A percentile compares a stretch with the other conserved stretches of the same genome.
Evolutionary conservation across 305 asterid species (phyloP).

Genomic region (Andrographis paniculata): DNA sequence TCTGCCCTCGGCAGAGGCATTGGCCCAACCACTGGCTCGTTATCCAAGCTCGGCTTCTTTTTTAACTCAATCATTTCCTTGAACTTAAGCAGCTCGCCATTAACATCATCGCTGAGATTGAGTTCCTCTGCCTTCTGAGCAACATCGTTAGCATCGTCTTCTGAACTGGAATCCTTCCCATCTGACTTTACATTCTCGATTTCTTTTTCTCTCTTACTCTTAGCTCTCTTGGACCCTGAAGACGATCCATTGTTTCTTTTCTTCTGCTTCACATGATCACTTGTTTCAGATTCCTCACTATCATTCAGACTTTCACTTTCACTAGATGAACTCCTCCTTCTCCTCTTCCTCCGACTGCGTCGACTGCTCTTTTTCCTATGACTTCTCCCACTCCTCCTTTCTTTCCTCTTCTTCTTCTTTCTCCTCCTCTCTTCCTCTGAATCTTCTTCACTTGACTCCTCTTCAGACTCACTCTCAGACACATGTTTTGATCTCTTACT

Average conservation of each 20-base stretch:
- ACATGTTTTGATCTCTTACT: conserved; percentile 33
- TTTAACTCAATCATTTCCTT: conserved; percentile 62
- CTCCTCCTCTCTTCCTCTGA: conserved; percentile 41
- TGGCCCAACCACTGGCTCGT: conserved; percentile 75
- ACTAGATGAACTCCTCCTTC: conserved; percentile 33
- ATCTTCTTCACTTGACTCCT: conserved; percentile 25
- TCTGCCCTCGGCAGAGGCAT: conserved; percentile 97
- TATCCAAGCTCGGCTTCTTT: conserved; percentile 47
- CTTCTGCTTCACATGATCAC: conserved; percentile 30
- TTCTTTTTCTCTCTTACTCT: conserved; percentile 36
- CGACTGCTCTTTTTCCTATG: conserved; percentile 35
- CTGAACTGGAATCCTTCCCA: conserved; percentile 29
- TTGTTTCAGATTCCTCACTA: conserved; percentile 42
- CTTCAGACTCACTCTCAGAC: conserved; percentile 25
- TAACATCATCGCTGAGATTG: conserved; percentile 25
- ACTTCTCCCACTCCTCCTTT: conserved; percentile 22
- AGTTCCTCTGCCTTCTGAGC: conserved; percentile 33
- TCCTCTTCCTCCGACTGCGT: conserved; percentile 34
- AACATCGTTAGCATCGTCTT: conserved; percentile 24
- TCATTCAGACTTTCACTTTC: conserved; percentile 40
- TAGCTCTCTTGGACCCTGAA: conserved; percentile 35
- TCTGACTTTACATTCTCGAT: conserved; percentile 23
- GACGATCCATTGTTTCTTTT: conserved; percentile 31
- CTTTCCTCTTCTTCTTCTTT: conserved; percentile 29
- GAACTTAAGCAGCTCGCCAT: conserved; percentile 45